Conservation (phyloP, 768 basidiomycete species). For the Psilocybe tampanensis region DNA sequence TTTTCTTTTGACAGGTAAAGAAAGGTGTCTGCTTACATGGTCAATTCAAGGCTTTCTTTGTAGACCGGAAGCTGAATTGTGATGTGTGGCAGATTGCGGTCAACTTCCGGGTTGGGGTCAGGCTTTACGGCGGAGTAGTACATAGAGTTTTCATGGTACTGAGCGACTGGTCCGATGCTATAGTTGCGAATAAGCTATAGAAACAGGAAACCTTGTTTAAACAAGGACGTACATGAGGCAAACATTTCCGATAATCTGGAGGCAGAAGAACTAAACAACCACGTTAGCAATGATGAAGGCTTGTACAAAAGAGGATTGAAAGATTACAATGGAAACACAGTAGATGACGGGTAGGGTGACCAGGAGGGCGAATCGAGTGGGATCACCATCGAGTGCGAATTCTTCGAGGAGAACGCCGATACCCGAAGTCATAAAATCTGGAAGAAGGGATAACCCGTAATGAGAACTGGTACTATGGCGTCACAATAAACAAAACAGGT, state of each 20-base stretch:
- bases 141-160: conserved; percentile 82
- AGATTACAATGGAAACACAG: conserved; percentile 72
- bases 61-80: conserved; percentile 88
- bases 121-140: conserved; percentile 79
- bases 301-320: neutral
- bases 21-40: conserved; percentile 54
- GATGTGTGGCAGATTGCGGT: conserved; percentile 72
- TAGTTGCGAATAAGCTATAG: conserved; percentile 19
- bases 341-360: conserved; percentile 71
- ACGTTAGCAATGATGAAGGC: neutral
- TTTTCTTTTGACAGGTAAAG: neutral
- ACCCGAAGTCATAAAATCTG: conserved; percentile 68
- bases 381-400: conserved; percentile 63
- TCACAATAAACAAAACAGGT: conserved; percentile 2
- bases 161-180: conserved; percentile 77
- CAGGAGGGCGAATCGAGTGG: conserved; percentile 65
- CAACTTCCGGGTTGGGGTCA: conserved; percentile 65
- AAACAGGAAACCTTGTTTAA: conserved; percentile 20
- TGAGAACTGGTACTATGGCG: conserved; percentile 14
- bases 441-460: neutral
- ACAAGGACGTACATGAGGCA: conserved; percentile 47
- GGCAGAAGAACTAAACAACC: conserved; percentile 65
- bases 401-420: conserved; percentile 64
- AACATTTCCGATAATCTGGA: conserved; percentile 69
- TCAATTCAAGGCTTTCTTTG: conserved; percentile 76